A percentile compares a stretch with the other conserved stretches of the same genome.
These are phyloP conservation scores for Cercospora berteroae DNA, from an alignment of 2,329 filamentous ascomycete species.

Conservation along the genomic window DNA sequence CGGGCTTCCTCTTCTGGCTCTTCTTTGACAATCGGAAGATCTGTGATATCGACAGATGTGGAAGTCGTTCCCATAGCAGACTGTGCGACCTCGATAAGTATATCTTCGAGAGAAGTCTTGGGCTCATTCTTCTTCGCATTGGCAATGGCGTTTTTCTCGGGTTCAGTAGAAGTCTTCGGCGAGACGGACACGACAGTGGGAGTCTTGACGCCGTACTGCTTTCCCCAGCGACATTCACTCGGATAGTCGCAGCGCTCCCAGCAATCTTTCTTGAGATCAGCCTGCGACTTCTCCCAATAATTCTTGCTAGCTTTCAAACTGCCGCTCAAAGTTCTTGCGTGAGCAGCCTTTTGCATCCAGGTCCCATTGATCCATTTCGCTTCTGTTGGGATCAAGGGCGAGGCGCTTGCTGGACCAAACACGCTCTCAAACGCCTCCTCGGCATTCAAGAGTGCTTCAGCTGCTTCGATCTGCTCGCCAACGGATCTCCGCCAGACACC, in stretches of 20 bases:
- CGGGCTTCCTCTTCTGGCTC: neutral
- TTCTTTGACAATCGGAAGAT: neutral
- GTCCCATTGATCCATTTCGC: conserved; percentile 24
- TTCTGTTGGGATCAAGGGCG: conserved; percentile 12
- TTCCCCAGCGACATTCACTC: conserved; percentile 46
- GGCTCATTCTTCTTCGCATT: conserved; percentile 16
- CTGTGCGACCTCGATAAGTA: conserved; percentile 19
- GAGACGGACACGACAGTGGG: conserved; percentile 14
- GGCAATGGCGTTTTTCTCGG: neutral
- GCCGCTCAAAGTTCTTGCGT: neutral
- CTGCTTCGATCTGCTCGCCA: conserved; percentile 25
- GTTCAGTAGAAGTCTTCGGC: neutral
- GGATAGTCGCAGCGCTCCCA: conserved; percentile 49
- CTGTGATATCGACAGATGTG: conserved; percentile 16
- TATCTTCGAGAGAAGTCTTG: conserved; percentile 32
- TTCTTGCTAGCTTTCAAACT: neutral
- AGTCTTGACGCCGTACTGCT: conserved; percentile 32
- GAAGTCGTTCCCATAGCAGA: conserved; percentile 4
- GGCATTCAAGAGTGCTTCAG: conserved; percentile 25
- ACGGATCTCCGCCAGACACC: conserved; percentile 44
- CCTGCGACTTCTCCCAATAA: conserved; percentile 10
- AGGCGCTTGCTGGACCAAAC: neutral
- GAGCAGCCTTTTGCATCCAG: conserved; percentile 19
- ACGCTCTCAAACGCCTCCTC: conserved; percentile 16
- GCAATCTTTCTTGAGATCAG: conserved; percentile 39